Conservation (phyloP, 2,329 filamentous ascomycete genomes). For the Ophidiomyces ophidiicola region DNA sequence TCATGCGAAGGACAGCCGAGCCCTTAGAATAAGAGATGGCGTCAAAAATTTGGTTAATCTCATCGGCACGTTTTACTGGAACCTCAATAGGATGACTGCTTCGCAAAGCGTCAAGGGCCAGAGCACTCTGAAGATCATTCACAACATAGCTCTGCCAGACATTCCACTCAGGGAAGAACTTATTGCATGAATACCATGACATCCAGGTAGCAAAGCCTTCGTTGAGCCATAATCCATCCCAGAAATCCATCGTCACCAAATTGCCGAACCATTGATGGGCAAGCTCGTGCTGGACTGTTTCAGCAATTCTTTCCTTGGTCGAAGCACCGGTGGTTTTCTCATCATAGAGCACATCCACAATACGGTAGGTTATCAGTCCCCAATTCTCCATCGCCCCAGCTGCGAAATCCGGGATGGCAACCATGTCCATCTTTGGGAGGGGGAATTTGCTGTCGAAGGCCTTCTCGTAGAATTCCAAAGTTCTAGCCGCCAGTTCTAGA, state of each 20-base stretch:
- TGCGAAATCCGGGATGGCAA: conserved; percentile 90
- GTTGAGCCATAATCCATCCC: conserved; percentile 95
- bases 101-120: conserved; percentile 76
- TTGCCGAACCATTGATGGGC: conserved; percentile 99
- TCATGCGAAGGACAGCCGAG: conserved; percentile 91
- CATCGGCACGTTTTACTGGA: conserved; percentile 84
- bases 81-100: conserved; percentile 96
- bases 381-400: conserved; percentile 98
- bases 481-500: conserved; percentile 75
- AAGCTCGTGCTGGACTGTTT: conserved; percentile 92
- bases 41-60: conserved; percentile 97
- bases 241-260: conserved; percentile 96
- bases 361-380: conserved; percentile 89
- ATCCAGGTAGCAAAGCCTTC: conserved; percentile 87
- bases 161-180: conserved; percentile 96
- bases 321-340: conserved; percentile 82
- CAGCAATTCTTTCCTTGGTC: conserved; percentile 83
- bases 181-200: conserved; percentile 89
- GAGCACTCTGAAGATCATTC: conserved; percentile 76
- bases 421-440: conserved; percentile 90
- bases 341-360: conserved; percentile 80
- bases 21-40: conserved; percentile 96
- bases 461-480: conserved; percentile 88
- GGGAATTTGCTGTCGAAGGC: conserved; percentile 80
- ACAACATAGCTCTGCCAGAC: conserved; percentile 94